phyloP scores from a whole-genome alignment of 176 grass and related monocot genomes.

The Avena atlantica region DNA sequence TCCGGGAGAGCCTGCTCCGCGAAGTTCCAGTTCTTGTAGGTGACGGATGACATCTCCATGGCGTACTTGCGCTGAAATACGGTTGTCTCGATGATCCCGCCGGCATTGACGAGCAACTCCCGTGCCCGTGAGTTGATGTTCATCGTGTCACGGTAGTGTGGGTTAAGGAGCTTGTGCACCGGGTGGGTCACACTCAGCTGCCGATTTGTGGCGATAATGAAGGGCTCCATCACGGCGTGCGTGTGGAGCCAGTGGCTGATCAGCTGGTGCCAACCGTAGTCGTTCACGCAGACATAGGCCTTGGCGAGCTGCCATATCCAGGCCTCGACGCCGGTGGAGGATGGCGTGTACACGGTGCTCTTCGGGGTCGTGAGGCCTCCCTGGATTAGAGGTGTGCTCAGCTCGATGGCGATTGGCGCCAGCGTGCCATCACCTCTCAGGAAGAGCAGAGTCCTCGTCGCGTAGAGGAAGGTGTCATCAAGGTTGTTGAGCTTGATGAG shows the following conservation, averaged over 20 bases:
- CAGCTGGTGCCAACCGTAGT: slow-evolving; percentile 55
- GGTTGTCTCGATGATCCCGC: slow-evolving; percentile 50
- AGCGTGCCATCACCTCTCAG: slow-evolving; percentile 48
- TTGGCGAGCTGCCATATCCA: slow-evolving; percentile 30
- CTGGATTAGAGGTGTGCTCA: slow-evolving; percentile 35
- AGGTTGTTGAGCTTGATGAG: slow-evolving; percentile 42
- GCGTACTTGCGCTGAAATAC: slow-evolving; percentile 50
- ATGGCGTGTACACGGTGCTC: neutral
- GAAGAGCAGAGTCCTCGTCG: slow-evolving; percentile 47
- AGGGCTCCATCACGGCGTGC: slow-evolving; percentile 28
- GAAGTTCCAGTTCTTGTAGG: slow-evolving; percentile 60
- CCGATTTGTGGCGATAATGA: slow-evolving; percentile 54
- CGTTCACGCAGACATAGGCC: slow-evolving; percentile 52
- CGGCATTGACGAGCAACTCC: slow-evolving; percentile 45
- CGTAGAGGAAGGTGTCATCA: slow-evolving; percentile 41
- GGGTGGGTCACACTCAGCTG: slow-evolving; percentile 53
- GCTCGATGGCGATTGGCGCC: slow-evolving; percentile 49
- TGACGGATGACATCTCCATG: slow-evolving; percentile 37
- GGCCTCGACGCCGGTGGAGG: slow-evolving; percentile 23
- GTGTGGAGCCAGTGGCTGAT: neutral
- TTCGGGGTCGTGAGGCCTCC: neutral
- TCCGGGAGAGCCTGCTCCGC: slow-evolving; percentile 49
- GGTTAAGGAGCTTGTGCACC: slow-evolving; percentile 52
- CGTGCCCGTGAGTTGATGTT: slow-evolving; percentile 54
- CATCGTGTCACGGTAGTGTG: slow-evolving; percentile 61